A percentile compares a stretch with the other conserved stretches of the same genome.
These are phyloP conservation scores for Talaromyces atroroseus DNA, from an alignment of 2,329 filamentous ascomycete genomes.

Conservation along the genomic window DNA sequence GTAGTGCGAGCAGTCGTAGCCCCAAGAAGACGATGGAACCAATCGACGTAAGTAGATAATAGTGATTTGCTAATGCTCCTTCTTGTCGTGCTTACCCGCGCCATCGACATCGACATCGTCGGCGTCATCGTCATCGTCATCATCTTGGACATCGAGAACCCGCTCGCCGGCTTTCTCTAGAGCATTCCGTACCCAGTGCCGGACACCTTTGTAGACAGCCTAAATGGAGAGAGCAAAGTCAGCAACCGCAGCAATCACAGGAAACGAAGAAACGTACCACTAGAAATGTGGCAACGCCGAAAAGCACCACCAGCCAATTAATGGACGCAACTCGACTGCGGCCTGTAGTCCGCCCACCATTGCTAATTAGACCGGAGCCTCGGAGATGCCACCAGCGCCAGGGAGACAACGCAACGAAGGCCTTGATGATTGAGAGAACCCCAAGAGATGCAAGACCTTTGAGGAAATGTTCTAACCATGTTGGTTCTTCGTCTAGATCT, in stretches of 20 bases:
- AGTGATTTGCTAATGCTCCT: slow-evolving; percentile 7
- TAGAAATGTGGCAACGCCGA: slow-evolving; percentile 76
- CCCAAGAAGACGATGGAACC: neutral
- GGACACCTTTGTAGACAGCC: slow-evolving; percentile 77
- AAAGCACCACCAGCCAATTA: slow-evolving; percentile 69
- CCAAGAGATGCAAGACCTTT: slow-evolving; percentile 91
- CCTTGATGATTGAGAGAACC: slow-evolving; percentile 77
- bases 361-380: slow-evolving; percentile 51
- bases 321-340: slow-evolving; percentile 73
- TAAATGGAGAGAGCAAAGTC: slow-evolving; percentile 34
- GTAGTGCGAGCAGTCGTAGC: slow-evolving; percentile 60
- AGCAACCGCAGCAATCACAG: neutral
- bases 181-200: slow-evolving; percentile 64
- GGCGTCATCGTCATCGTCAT: slow-evolving; percentile 51
- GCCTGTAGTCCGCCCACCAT: slow-evolving; percentile 54
- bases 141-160: slow-evolving; percentile 66
- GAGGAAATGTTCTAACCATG: slow-evolving; percentile 77
- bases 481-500: slow-evolving; percentile 45
- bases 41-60: neutral
- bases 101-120: slow-evolving; percentile 46
- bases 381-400: slow-evolving; percentile 74
- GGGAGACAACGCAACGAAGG: slow-evolving; percentile 66
- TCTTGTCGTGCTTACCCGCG: slow-evolving; percentile 3
- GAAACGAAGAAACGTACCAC: slow-evolving; percentile 51
- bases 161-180: slow-evolving; percentile 72